phyloP scores from a whole-genome alignment of 441 rosid genomes.

The Jatropha multifida region DNA sequence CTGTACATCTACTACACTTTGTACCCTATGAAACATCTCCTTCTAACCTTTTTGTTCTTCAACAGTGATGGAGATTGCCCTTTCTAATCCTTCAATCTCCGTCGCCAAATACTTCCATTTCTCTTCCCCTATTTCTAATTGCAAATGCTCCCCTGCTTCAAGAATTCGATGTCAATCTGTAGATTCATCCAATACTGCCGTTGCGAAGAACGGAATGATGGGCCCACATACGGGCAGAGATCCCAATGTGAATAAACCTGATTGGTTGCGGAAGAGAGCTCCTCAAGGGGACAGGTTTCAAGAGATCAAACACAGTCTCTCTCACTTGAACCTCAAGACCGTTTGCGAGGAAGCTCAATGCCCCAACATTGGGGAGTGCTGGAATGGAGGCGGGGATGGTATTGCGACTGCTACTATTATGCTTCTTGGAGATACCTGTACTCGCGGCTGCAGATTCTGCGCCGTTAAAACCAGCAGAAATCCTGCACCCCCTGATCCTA shows the following conservation, averaged over 20 bases:
- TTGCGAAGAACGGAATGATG: slow-evolving; percentile 32
- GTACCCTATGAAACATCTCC: neutral
- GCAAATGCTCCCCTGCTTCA: neutral
- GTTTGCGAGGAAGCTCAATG: slow-evolving; percentile 98
- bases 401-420: slow-evolving; percentile 94
- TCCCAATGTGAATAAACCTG: slow-evolving; percentile 78
- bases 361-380: slow-evolving; percentile 98
- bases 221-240: slow-evolving; percentile 80
- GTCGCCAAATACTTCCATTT: slow-evolving; percentile 23
- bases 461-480: slow-evolving; percentile 97
- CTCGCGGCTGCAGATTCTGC: slow-evolving; percentile 97
- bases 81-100: slow-evolving; percentile 51
- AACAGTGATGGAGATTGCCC: slow-evolving; percentile 9
- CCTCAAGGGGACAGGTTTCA: slow-evolving; percentile 83
- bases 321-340: slow-evolving; percentile 78
- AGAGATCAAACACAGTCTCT: slow-evolving; percentile 71
- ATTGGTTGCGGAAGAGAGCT: slow-evolving; percentile 89
- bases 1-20: too few relatives aligned
- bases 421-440: slow-evolving; percentile 98
- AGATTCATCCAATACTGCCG: slow-evolving; percentile 20
- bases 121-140: neutral
- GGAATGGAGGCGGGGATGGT: slow-evolving; percentile 99
- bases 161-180: slow-evolving; percentile 34
- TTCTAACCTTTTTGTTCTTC: neutral
- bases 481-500: slow-evolving; percentile 89